A percentile compares a stretch with the other conserved stretches of the same genome.
Evolutionary conservation across 441 rosid genomes (phyloP).

Genomic region (Kokia cookei): DNA sequence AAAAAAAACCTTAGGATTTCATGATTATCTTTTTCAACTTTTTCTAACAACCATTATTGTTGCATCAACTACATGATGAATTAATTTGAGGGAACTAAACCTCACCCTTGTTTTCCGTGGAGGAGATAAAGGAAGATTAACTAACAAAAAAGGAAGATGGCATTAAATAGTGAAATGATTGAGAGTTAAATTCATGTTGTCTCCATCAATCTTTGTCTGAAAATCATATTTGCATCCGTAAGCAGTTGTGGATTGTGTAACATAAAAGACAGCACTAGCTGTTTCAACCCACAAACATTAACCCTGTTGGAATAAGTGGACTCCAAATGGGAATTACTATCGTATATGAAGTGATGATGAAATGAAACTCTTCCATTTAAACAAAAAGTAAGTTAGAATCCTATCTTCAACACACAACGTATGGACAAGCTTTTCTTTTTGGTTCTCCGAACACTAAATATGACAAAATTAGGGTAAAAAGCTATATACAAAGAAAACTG

Average conservation of each 20-base stretch:
- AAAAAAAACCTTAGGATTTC: slow-evolving; percentile 18
- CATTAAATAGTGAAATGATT: slow-evolving; percentile 7
- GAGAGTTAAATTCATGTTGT: background rate
- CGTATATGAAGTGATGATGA: background rate
- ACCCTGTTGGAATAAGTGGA: background rate
- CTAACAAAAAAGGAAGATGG: background rate
- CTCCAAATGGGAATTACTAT: background rate
- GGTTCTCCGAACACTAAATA: background rate
- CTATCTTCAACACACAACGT: background rate
- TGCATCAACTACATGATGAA: slow-evolving; percentile 14
- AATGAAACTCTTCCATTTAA: background rate
- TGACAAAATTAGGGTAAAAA: background rate
- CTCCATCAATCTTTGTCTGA: background rate
- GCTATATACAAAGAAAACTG: background rate
- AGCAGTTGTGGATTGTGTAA: background rate
- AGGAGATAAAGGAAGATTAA: slow-evolving; percentile 4
- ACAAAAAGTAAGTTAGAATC: background rate
- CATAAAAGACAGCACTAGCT: background rate
- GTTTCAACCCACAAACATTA: background rate
- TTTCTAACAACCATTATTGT: background rate
- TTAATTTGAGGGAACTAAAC: slow-evolving; percentile 3
- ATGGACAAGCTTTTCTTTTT: background rate
- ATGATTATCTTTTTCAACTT: slow-evolving; percentile 21
- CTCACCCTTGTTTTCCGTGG: background rate
- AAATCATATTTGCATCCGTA: background rate